Evolutionary conservation across 2,329 filamentous ascomycete genomes (phyloP), one percentile per base, ranked within the genome.

Genomic region (Microcera coccophila): DNA sequence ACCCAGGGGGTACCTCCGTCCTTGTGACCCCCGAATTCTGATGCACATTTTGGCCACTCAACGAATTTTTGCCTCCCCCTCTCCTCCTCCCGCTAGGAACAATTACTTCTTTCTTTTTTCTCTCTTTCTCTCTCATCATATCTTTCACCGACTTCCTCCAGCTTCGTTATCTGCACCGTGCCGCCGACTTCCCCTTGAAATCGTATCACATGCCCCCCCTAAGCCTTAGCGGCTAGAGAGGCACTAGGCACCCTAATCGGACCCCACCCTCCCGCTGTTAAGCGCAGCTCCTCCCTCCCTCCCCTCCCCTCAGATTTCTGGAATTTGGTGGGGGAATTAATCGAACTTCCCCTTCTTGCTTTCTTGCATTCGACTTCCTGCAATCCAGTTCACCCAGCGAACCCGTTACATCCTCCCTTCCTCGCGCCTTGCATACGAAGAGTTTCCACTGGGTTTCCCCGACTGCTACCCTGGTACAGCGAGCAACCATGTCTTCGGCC

Each of bases 401-500:
- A 26, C 22, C 22, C 22, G 12, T 26, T 8, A 35, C 4, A 19
- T 17, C 32, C 15, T 7, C 32, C 12, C n/a, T 18, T 4, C 17
- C 32, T 5, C n/a, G n/a, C n/a, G n/a, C n/a, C n/a, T n/a, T n/a
- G n/a, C n/a, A n/a, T n/a, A n/a, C n/a, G n/a, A n/a, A n/a, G n/a
- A n/a, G n/a, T n/a, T n/a, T n/a, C 15, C 19, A 17, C 32, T 16
- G 32, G 15, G n/a, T 17, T 8, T 18, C 12, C 4, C 15, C 14
- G 16, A 11, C 32, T 19, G 24, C 31, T 26, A 40, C 44, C 41
- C 45, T n/a, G n/a, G n/a, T n/a, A n/a, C n/a, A n/a, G n/a, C n/a
- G n/a, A n/a, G n/a, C 7, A 26, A 41, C 47, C 53, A 63, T 63
- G 58, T 52, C 61, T 53, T 52, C 58, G 26, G 45, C 45, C 34